Percentiles rank a stretch among this genome's conserved stretches.
Evolutionary conservation across 2,329 filamentous ascomycete genomes (phyloP).

Genomic region (Penicillium vulpinum): DNA sequence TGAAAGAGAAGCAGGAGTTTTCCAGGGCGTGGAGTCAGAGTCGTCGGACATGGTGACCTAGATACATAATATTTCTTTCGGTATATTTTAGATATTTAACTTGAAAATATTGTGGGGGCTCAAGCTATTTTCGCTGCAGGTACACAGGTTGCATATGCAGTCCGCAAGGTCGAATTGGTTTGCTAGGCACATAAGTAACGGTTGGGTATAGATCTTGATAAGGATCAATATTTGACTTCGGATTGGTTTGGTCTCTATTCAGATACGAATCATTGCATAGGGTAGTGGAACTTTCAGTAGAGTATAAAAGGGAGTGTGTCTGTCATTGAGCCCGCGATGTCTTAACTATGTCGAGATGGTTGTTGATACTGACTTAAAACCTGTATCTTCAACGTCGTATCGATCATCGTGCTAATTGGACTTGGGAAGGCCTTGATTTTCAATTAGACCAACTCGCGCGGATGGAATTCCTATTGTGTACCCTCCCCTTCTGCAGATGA

Average conservation of each 20-base stretch:
- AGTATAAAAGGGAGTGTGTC: neutral
- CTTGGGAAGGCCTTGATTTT: neutral
- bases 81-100: neutral
- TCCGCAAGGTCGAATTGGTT: neutral
- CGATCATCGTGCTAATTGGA: neutral
- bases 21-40: slow-evolving; percentile 66
- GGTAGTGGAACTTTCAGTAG: neutral
- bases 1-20: slow-evolving; percentile 81
- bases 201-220: neutral
- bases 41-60: slow-evolving; percentile 30
- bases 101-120: neutral
- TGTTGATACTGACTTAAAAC: no score
- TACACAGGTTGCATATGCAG: neutral
- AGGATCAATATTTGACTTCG: neutral
- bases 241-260: neutral
- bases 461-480: neutral
- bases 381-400: neutral
- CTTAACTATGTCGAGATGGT: neutral
- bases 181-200: neutral
- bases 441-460: neutral
- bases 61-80: neutral
- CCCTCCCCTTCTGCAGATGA: neutral
- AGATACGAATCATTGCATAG: neutral
- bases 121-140: neutral
- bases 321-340: neutral